These are phyloP conservation scores for Sporobolomyces roseus DNA, from an alignment of 768 basidiomycete species.

Conservation along the genomic window DNA sequence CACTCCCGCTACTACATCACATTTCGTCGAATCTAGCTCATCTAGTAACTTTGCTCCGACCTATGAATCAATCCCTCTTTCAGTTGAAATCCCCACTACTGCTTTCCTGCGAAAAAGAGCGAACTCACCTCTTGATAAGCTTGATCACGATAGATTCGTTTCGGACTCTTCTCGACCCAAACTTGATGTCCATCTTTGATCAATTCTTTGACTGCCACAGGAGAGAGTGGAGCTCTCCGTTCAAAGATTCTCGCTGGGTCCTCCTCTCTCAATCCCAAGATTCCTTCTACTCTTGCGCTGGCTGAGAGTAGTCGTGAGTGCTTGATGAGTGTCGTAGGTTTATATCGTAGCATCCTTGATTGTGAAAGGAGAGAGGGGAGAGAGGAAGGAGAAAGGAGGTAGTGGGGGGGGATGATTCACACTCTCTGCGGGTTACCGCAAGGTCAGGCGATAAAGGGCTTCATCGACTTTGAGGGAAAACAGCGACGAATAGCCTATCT, in stretches of 20 bases:
- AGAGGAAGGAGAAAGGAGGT: too few relatives aligned
- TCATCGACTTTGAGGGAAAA: too few relatives aligned
- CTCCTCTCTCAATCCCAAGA: conserved; percentile 66
- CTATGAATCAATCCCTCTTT: conserved; percentile 49
- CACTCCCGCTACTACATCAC: conserved; percentile 75
- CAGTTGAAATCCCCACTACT: background rate
- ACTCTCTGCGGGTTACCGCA: too few relatives aligned
- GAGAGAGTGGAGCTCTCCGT: conserved; percentile 75
- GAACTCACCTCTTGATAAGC: conserved; percentile 64
- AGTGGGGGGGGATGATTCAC: too few relatives aligned
- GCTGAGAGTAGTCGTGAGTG: background rate
- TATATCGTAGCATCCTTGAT: conserved; percentile 8
- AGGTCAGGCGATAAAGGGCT: too few relatives aligned
- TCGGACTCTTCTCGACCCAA: conserved; percentile 68
- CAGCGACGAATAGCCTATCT: too few relatives aligned
- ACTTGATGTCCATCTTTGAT: conserved; percentile 63
- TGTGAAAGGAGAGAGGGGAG: background rate
- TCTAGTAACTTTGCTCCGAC: conserved; percentile 69
- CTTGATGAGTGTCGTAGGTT: background rate
- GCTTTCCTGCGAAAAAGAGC: background rate
- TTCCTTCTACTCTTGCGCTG: background rate
- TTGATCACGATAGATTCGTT: conserved; percentile 64
- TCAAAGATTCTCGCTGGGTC: conserved; percentile 81
- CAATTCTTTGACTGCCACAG: conserved; percentile 64
- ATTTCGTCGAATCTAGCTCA: conserved; percentile 55